Evolutionary conservation across 129 eudicot species (phyloP), one percentile per base, ranked within the genome.

Genomic region (Glebionis coronaria): DNA sequence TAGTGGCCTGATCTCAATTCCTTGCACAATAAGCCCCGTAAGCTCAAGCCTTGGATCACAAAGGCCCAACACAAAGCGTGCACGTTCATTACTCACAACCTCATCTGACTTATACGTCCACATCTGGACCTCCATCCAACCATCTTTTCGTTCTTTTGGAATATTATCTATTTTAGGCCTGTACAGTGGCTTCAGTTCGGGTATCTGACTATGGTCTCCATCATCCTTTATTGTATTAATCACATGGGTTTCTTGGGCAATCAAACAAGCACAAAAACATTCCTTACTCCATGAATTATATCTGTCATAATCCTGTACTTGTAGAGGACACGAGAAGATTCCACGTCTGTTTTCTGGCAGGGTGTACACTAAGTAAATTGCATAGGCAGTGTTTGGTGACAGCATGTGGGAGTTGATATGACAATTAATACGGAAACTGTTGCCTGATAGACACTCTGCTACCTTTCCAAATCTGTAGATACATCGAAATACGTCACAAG

Each of bases 71-170:
- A 11, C 44, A 44, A 69, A 13, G 7, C 9, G 13, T 56, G 11
- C 25, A 44, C 44, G 14, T 25, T 55, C 9, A 42, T 15, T 20
- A 54, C 49, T 66, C 9, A 23, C 12, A 21, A 14, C 38, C 21
- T 7, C 44, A 44, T 69, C 16, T 56, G 62, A 5, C 1, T 25
- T 67, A 67, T 18, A 67, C 29, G 5, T 1, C 38, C 62, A 68
- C 9, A 68, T 68, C 62, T 53, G 19, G 35, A 1, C 29, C 64
- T 69, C 74, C 74, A 69, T 56, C 74, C 74, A 69, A 57, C 74
- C 74, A 56, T 69, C 65, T 23, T 69, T 56, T 58, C 74, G 42
- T 69, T 44, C 25, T 44, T 45, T 44, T 8, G 55, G 55, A 14
- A 69, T n/a, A 12, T 20, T 15, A 3, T 69, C 74, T 3, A 69